phyloP scores from a whole-genome alignment of 2,329 filamentous ascomycete species.

The Magnaporthiopsis incrustans region DNA sequence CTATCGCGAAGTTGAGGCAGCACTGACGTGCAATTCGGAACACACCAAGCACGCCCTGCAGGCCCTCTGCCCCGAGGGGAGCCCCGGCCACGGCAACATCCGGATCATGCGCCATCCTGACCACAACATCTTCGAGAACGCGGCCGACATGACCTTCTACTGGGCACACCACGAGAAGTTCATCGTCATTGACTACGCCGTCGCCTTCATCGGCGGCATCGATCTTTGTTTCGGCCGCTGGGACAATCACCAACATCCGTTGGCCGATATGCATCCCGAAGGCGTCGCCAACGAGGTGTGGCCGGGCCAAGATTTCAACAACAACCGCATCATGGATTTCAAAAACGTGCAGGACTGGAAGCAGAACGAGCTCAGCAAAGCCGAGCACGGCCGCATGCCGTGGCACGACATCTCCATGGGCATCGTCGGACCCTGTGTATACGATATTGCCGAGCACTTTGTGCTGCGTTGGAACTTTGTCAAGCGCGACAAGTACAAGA shows the following conservation, averaged over 20 bases:
- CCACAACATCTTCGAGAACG: conserved; percentile 90
- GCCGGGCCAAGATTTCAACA: conserved; percentile 97
- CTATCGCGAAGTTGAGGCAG: conserved; percentile 79
- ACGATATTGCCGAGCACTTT: conserved; percentile 94
- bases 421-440: conserved; percentile 78
- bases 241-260: conserved; percentile 78
- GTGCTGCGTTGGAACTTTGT: conserved; percentile 92
- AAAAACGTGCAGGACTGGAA: conserved; percentile 88
- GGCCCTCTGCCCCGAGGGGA: conserved; percentile 71
- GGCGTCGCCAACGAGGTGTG: conserved; percentile 78
- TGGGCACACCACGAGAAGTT: conserved; percentile 99
- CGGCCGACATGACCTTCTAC: conserved; percentile 92
- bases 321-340: conserved; percentile 95
- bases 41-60: conserved; percentile 87
- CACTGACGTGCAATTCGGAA: conserved; percentile 81
- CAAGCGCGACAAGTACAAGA: conserved; percentile 97
- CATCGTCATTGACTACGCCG: conserved; percentile 82
- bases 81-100: conserved; percentile 81
- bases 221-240: conserved; percentile 95
- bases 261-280: conserved; percentile 81
- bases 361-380: conserved; percentile 83
- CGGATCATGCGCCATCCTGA: conserved; percentile 84
- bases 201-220: conserved; percentile 89
- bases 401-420: conserved; percentile 97
- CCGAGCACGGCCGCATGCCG: conserved; percentile 89